These are phyloP conservation scores for Cajanus cajan DNA, from an alignment of 306 rosid species.

Conservation along the genomic window DNA sequence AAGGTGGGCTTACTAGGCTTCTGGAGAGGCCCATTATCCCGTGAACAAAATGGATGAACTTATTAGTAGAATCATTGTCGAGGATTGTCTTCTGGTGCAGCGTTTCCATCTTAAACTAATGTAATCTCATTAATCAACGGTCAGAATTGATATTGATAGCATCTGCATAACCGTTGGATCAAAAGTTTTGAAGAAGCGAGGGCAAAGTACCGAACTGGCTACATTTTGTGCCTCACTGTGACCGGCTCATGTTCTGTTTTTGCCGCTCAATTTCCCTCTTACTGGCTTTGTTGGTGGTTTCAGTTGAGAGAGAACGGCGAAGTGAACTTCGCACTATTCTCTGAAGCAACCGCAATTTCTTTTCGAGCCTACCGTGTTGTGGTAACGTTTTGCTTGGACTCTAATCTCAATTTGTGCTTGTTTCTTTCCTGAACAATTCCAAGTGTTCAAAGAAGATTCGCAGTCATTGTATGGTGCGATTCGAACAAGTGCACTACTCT, in stretches of 20 bases:
- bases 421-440: not conserved
- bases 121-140: not conserved
- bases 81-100: not conserved
- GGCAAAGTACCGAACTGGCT: not conserved
- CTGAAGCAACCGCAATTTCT: not conserved
- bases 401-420: not conserved
- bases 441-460: not conserved
- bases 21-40: not conserved
- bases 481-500: not conserved
- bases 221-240: not conserved
- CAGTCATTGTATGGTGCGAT: not conserved
- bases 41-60: not conserved
- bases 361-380: not conserved
- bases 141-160: not conserved
- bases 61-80: not conserved
- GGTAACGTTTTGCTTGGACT: constrained; percentile 21
- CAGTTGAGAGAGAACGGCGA: constrained; percentile 14
- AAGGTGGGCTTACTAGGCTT: not conserved
- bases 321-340: not conserved
- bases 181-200: not conserved
- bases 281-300: constrained; percentile 18
- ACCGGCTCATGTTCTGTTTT: not conserved
- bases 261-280: constrained; percentile 36
- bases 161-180: constrained; percentile 21
- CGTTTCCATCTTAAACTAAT: not conserved